These are phyloP conservation scores for Fusarium kyushuense DNA, from an alignment of 2,329 filamentous ascomycete genomes.

Conservation along the genomic window DNA sequence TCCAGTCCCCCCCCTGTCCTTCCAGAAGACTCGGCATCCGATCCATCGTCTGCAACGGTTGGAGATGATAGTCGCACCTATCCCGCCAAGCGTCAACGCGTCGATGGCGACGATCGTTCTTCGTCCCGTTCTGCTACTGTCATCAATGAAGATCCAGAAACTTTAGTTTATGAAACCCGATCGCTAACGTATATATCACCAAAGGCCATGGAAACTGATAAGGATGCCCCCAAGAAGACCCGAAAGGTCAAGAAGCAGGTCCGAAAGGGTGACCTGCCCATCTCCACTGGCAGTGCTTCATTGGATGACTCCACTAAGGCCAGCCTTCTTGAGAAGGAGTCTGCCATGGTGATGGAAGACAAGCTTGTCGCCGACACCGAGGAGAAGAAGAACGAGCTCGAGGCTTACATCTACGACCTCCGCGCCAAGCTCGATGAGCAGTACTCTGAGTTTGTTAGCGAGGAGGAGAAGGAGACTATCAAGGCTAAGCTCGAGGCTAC, in stretches of 20 bases:
- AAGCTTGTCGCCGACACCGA: constrained; percentile 98
- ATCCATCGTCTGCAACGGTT: constrained; percentile 30
- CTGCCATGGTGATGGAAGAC: constrained; percentile 95
- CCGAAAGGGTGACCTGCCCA: constrained; percentile 93
- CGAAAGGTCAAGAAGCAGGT: constrained; percentile 99
- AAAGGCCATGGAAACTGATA: constrained; percentile 89
- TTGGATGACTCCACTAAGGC: constrained; percentile 78
- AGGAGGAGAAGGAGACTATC: constrained; percentile 92
- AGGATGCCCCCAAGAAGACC: constrained; percentile 82
- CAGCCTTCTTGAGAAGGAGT: constrained; percentile 82
- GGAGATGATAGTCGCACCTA: constrained; percentile 34
- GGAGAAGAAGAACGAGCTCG: constrained; percentile 99
- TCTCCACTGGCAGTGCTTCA: constrained; percentile 84
- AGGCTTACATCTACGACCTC: constrained; percentile 96
- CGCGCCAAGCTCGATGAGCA: constrained; percentile 94
- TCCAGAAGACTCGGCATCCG: constrained; percentile 7
- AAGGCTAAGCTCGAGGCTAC: constrained; percentile 83
- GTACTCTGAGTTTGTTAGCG: constrained; percentile 87
- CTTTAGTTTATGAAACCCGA: constrained; percentile 13
- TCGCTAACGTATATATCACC: constrained; percentile 46
- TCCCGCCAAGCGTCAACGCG: constrained; percentile 39
- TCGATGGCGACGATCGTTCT: constrained; percentile 16
- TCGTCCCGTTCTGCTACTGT: constrained; percentile 10
- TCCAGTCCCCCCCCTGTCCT: constrained; percentile 2
- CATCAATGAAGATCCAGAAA: constrained; percentile 7